Percentiles rank a stretch among this genome's conserved stretches.
phyloP scores from a whole-genome alignment of 2,329 filamentous ascomycete genomes.

The Thelonectria rubi region DNA sequence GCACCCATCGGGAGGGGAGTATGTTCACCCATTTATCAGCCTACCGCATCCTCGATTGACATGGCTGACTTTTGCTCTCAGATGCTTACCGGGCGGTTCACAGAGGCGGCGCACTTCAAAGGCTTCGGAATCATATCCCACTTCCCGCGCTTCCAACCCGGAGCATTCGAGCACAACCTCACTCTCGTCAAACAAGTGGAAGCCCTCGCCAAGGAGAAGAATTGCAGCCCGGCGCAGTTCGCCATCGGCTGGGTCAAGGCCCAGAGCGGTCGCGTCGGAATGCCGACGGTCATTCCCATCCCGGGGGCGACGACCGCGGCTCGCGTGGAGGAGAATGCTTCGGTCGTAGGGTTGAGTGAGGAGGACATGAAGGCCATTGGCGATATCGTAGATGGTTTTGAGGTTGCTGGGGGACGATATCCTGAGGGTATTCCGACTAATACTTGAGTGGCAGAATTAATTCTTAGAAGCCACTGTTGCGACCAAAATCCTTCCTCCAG shows the following conservation, averaged over 20 bases:
- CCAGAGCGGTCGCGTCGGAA: slow-evolving; percentile 59
- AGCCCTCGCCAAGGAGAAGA: slow-evolving; percentile 66
- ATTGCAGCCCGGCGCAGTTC: slow-evolving; percentile 69
- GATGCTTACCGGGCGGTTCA: slow-evolving; percentile 45
- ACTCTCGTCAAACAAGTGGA: slow-evolving; percentile 67
- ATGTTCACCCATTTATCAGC: slow-evolving; percentile 32
- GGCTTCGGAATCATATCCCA: slow-evolving; percentile 31
- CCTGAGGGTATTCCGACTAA: slow-evolving; percentile 47
- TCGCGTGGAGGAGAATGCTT: slow-evolving; percentile 70
- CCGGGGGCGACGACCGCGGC: slow-evolving; percentile 67
- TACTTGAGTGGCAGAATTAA: no score
- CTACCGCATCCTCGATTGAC: neutral
- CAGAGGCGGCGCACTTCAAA: slow-evolving; percentile 36
- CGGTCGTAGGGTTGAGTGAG: slow-evolving; percentile 57
- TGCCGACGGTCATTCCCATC: slow-evolving; percentile 70
- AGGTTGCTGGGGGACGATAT: slow-evolving; percentile 60
- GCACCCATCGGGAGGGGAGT: slow-evolving; percentile 71
- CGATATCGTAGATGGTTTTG: slow-evolving; percentile 57
- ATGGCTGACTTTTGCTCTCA: slow-evolving; percentile 28
- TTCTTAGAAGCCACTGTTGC: no score
- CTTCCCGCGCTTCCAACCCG: slow-evolving; percentile 68
- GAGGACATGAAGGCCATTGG: slow-evolving; percentile 62
- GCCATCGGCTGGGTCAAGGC: slow-evolving; percentile 71
- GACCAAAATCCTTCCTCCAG: no score
- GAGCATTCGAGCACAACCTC: slow-evolving; percentile 71